Evolutionary conservation across 768 basidiomycete genomes (phyloP).

Genomic region (Auricularia sp.): DNA sequence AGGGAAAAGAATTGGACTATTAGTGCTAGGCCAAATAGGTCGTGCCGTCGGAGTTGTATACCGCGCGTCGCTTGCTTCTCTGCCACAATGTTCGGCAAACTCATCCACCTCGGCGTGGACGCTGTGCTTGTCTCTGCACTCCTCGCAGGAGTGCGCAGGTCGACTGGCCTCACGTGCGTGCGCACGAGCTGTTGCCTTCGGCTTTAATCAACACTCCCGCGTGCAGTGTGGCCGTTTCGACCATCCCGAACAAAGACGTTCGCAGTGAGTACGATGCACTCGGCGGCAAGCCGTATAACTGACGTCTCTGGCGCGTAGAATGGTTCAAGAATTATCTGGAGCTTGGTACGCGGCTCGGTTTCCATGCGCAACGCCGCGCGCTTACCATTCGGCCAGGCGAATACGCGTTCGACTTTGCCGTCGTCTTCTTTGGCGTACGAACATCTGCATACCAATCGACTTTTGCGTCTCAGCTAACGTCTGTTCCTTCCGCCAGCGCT

Average conservation of each 20-base stretch:
- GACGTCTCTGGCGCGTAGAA: constrained; percentile 32
- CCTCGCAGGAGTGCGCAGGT: constrained; percentile 74
- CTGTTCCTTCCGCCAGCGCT: constrained; percentile 37
- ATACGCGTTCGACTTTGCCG: constrained; percentile 77
- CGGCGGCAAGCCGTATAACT: not conserved
- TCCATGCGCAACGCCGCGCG: constrained; percentile 5
- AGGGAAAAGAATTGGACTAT: not conserved
- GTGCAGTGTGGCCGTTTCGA: constrained; percentile 53
- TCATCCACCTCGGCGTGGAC: constrained; percentile 66
- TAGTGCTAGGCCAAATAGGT: not conserved
- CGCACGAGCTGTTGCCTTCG: not conserved
- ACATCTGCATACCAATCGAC: constrained; percentile 4
- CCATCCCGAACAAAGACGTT: constrained; percentile 80
- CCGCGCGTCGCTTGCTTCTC: not conserved
- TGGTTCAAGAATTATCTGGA: constrained; percentile 70
- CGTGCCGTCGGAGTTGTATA: not conserved
- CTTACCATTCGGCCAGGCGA: constrained; percentile 44
- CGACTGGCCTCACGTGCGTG: constrained; percentile 77
- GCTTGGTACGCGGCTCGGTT: constrained; percentile 40
- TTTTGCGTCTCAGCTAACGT: constrained; percentile 1
- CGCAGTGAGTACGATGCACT: constrained; percentile 47
- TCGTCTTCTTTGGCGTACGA: constrained; percentile 72
- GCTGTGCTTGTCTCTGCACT: constrained; percentile 70
- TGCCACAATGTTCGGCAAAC: constrained; percentile 47
- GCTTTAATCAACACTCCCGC: too few species aligned